These are phyloP conservation scores for Pseudogymnoascus sp. DNA, from an alignment of 2,329 filamentous ascomycete genomes.

Conservation along the genomic window DNA sequence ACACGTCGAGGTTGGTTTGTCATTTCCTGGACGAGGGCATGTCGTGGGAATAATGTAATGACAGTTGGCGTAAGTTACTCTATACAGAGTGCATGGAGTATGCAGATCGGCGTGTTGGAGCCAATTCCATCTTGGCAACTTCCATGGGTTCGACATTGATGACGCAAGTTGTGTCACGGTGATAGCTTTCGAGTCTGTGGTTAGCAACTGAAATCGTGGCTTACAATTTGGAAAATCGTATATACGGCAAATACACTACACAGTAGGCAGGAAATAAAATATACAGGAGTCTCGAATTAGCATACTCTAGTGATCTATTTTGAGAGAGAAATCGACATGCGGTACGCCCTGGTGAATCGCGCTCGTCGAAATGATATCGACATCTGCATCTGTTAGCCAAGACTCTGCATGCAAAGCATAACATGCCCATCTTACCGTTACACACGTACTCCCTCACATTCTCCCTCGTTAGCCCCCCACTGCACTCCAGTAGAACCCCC, in stretches of 20 bases:
- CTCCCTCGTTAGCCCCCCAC: constrained; percentile 76
- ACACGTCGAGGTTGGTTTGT: neutral
- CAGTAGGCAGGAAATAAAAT: neutral
- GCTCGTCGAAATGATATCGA: constrained; percentile 94
- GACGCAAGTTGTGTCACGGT: neutral
- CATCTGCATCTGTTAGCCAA: constrained; percentile 46
- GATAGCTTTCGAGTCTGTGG: neutral
- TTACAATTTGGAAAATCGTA: neutral
- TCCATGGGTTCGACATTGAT: neutral
- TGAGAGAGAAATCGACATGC: constrained; percentile 93
- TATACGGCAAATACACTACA: neutral
- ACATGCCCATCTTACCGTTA: constrained; percentile 46
- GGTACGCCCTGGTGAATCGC: constrained; percentile 93
- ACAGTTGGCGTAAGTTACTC: neutral
- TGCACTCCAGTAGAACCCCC: constrained; percentile 82
- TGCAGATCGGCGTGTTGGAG: neutral
- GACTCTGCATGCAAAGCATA: constrained; percentile 16
- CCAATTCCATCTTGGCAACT: neutral
- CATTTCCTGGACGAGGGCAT: neutral
- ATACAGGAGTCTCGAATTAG: neutral
- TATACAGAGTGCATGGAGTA: neutral
- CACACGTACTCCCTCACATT: constrained; percentile 81
- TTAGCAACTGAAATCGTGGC: neutral
- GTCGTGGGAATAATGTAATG: neutral
- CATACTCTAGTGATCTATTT: constrained; percentile 52